Percentiles rank a stretch among this genome's conserved stretches.
phyloP scores from a whole-genome alignment of 2,329 filamentous ascomycete species.

The Domatiomyces catenatus region DNA sequence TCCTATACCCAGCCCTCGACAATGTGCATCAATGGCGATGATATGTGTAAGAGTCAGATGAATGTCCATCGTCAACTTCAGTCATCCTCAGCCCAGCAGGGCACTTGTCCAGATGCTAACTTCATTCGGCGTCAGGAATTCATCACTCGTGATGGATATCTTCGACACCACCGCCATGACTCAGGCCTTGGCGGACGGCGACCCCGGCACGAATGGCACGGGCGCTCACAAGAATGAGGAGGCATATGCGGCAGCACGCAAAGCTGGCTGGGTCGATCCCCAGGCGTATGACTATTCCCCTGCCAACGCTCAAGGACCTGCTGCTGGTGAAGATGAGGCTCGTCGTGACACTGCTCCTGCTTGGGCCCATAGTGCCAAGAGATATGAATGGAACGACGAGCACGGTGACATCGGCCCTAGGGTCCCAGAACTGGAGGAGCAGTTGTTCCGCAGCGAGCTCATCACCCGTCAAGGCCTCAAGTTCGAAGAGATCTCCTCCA shows the following conservation, averaged over 20 bases:
- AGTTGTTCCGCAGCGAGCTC: conserved; percentile 52
- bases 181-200: conserved; percentile 2
- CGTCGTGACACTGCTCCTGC: conserved; percentile 5
- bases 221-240: conserved; percentile 4
- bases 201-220: not conserved
- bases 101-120: not conserved
- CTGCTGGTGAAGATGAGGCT: conserved; percentile 1
- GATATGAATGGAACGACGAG: conserved; percentile 77
- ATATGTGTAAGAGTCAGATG: too few species aligned
- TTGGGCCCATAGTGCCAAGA: conserved; percentile 42
- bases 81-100: not conserved
- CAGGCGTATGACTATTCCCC: conserved; percentile 8
- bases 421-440: conserved; percentile 52
- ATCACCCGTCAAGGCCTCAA: conserved; percentile 42
- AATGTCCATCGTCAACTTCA: not conserved
- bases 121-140: not conserved
- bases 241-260: conserved; percentile 1
- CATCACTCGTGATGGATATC: not conserved
- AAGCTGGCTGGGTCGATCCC: conserved; percentile 10
- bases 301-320: not conserved
- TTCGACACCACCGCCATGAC: conserved; percentile 6
- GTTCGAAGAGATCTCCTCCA: conserved; percentile 41
- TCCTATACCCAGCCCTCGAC: too few species aligned
- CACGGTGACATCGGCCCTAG: conserved; percentile 70
- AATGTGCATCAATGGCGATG: too few species aligned